Evolutionary conservation across 257 asterid species (phyloP), one percentile per base, ranked within the genome.

Genomic region (Mentha longifolia): DNA sequence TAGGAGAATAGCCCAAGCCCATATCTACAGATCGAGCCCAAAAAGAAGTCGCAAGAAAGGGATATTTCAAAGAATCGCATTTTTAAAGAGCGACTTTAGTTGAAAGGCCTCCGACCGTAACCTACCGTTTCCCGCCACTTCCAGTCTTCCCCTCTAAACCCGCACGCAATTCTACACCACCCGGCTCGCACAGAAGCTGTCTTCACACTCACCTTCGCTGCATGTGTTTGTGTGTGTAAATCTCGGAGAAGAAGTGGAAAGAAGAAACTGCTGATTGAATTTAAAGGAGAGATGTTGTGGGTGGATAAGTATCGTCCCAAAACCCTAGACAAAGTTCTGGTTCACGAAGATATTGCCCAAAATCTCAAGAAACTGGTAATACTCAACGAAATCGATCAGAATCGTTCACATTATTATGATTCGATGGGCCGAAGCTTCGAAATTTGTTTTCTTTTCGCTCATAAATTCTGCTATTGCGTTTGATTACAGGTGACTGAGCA

Each of bases 261-360:
- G 70, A 43, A 61, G 52, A 55, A 61, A 8, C 12, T 8, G 20
- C 74, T 57, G 47, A 59, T 59, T 13, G 0, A 13, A 56, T 57
- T 57, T 62, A 61, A 13, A 54, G 62, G 43, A 61, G 76, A 80
- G 78, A 91, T 94, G 99, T 85, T 92, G 92, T 95, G 99, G 99
- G 96, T 94, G 41, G 97, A 94, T 81, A 89, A 89, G 74, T 86
- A 95, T 78, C 96, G 98, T 37, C 99, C 99, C 43, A 95, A 91
- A 85, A 74, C 96, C 89, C 93, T 89, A 64, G 99, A 91, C 83
- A 88, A 88, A 81, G 88, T 92, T 71, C 61, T 82, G 55, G 88
- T 95, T 25, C 99, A 95, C 71, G 79, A 86, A 71, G 92, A 91
- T 9, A 84, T 95, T 65, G 99, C 99, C 50, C 89, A 83, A 71